phyloP scores from a whole-genome alignment of 2,329 filamentous ascomycete species.

The Myriangium duriaei region DNA sequence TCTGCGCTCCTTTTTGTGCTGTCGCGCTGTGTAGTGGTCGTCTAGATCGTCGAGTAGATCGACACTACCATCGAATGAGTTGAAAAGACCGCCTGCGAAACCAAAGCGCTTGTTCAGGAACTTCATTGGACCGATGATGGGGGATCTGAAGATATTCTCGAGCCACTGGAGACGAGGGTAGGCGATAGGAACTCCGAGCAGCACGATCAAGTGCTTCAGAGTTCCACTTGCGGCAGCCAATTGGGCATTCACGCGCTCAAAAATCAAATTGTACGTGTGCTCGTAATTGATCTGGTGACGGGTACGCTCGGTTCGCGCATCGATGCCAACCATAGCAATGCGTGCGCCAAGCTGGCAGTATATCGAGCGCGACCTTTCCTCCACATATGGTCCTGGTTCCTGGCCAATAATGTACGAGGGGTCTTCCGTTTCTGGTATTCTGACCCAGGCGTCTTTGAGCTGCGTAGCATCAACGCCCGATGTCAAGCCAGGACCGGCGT shows the following conservation, averaged over 20 bases:
- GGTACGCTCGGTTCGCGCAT: constrained; percentile 61
- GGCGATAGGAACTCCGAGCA: constrained; percentile 60
- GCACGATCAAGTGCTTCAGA: constrained; percentile 50
- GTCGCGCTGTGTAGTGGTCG: constrained; percentile 73
- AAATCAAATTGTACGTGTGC: constrained; percentile 50
- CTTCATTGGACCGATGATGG: constrained; percentile 76
- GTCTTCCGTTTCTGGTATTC: constrained; percentile 45
- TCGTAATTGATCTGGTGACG: constrained; percentile 85
- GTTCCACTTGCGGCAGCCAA: constrained; percentile 38
- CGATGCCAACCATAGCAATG: constrained; percentile 49
- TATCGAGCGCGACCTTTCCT: constrained; percentile 47
- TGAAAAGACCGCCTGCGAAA: constrained; percentile 74
- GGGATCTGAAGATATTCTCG: constrained; percentile 80
- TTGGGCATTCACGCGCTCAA: constrained; percentile 41
- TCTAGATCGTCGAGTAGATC: constrained; percentile 54
- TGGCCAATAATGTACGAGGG: constrained; percentile 66
- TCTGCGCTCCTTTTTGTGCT: constrained; percentile 80
- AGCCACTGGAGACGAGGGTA: constrained; percentile 79
- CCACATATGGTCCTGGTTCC: constrained; percentile 57
- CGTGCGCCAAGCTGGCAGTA: constrained; percentile 53
- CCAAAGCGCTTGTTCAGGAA: constrained; percentile 86
- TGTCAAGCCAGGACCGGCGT: constrained; percentile 23
- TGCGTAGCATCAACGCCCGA: constrained; percentile 57
- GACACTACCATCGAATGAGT: constrained; percentile 73
- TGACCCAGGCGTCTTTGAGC: constrained; percentile 61